A percentile compares a stretch with the other conserved stretches of the same genome.
phyloP scores from a whole-genome alignment of 352 stramenopile species.

The Phytophthora hybrid region DNA sequence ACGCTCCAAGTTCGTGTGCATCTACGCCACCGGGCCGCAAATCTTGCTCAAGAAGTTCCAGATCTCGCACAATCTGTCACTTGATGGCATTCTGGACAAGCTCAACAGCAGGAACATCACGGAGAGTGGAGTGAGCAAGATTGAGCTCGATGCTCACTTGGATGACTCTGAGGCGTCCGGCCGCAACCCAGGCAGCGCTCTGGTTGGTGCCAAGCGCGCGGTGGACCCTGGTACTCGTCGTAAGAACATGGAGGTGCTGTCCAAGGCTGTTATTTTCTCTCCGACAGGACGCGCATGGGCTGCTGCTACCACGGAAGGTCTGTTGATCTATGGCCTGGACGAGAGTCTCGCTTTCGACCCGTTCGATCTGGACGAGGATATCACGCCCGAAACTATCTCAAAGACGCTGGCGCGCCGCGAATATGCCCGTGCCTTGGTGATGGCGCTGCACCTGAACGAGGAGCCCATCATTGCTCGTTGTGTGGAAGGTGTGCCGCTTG shows the following conservation, averaged over 20 bases:
- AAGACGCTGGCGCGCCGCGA: constrained; percentile 89
- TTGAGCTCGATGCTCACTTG: constrained; percentile 76
- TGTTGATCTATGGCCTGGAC: constrained; percentile 98
- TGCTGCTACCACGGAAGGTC: constrained; percentile 96
- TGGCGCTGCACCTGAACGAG: constrained; percentile 98
- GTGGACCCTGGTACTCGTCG: constrained; percentile 93
- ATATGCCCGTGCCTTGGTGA: constrained; percentile 94
- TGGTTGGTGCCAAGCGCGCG: constrained; percentile 85
- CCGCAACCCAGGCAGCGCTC: constrained; percentile 49
- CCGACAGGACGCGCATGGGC: constrained; percentile 97
- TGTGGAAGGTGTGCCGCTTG: constrained; percentile 91
- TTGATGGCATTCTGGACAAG: constrained; percentile 97
- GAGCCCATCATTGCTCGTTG: constrained; percentile 93
- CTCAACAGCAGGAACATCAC: constrained; percentile 93
- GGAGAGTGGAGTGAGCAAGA: constrained; percentile 71
- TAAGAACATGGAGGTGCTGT: constrained; percentile 89
- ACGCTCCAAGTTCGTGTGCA: constrained; percentile 99
- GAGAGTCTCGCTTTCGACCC: constrained; percentile 98
- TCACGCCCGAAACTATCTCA: constrained; percentile 95
- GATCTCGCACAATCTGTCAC: constrained; percentile 97
- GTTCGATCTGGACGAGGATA: constrained; percentile 98
- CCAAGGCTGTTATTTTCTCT: constrained; percentile 96
- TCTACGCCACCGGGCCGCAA: constrained; percentile 96
- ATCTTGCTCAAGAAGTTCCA: constrained; percentile 99
- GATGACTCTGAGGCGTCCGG: constrained; percentile 43